phyloP scores from a whole-genome alignment of 352 stramenopile species.

The Globisporangium cederbergense region DNA sequence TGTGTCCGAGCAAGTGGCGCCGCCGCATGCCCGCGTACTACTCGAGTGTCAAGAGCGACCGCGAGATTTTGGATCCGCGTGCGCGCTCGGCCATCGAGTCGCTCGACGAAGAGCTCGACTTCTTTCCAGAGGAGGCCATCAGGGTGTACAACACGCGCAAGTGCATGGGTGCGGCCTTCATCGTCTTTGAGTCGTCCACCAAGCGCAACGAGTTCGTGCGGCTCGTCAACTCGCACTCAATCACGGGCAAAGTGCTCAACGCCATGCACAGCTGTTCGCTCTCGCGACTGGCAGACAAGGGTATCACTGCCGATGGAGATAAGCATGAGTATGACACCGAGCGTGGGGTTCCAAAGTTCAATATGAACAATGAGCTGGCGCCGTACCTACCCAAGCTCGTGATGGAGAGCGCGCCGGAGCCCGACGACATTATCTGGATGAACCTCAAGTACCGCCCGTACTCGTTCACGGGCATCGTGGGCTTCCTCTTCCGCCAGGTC shows the following conservation, averaged over 20 bases:
- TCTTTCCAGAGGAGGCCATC: slow-evolving; percentile 64
- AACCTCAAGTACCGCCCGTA: slow-evolving; percentile 63
- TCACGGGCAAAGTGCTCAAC: slow-evolving; percentile 36
- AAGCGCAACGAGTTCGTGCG: slow-evolving; percentile 60
- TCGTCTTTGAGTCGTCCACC: slow-evolving; percentile 63
- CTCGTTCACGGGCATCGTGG: slow-evolving; percentile 32
- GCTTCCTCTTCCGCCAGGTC: slow-evolving; percentile 45
- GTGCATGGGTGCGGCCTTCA: slow-evolving; percentile 66
- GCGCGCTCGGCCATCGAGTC: slow-evolving; percentile 24
- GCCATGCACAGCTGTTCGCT: slow-evolving; percentile 29
- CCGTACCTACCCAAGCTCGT: slow-evolving; percentile 46
- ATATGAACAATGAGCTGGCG: slow-evolving; percentile 25
- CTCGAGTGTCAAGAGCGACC: slow-evolving; percentile 27
- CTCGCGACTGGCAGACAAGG: slow-evolving; percentile 14
- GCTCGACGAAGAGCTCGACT: slow-evolving; percentile 68
- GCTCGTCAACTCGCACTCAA: slow-evolving; percentile 42
- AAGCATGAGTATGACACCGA: neutral
- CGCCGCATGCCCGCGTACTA: slow-evolving; percentile 17
- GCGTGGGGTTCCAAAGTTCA: neutral
- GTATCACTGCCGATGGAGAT: neutral
- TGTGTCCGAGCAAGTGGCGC: slow-evolving; percentile 28
- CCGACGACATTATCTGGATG: slow-evolving; percentile 75
- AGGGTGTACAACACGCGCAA: slow-evolving; percentile 51
- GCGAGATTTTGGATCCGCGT: slow-evolving; percentile 24
- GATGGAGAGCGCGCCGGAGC: slow-evolving; percentile 65